These are phyloP conservation scores for Candida fluviatilis DNA, from an alignment of 805 yeast species.

Conservation along the genomic window DNA sequence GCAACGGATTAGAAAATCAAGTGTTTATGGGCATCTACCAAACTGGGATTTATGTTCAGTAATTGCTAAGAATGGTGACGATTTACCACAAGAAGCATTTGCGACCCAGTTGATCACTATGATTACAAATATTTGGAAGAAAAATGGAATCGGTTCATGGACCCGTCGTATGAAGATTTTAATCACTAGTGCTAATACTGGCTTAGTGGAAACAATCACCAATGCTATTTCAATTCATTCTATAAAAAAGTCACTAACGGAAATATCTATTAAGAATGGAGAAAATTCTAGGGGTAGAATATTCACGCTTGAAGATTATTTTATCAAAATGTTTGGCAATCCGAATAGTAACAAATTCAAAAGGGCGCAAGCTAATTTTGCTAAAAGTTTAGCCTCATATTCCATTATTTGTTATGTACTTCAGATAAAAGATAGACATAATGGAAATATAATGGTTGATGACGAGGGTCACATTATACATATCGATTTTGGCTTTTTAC, in stretches of 20 bases:
- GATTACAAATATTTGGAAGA: conserved; percentile 80
- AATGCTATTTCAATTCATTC: conserved; percentile 93
- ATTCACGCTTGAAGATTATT: conserved; percentile 76
- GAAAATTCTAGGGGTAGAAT: conserved; percentile 68
- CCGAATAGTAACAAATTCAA: conserved; percentile 50
- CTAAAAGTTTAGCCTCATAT: conserved; percentile 84
- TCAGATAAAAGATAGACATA: conserved; percentile 94
- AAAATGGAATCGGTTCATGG: conserved; percentile 72
- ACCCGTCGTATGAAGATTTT: conserved; percentile 89
- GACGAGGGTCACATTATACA: conserved; percentile 92
- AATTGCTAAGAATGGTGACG: conserved; percentile 95
- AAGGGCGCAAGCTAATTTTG: conserved; percentile 81
- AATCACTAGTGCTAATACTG: conserved; percentile 85
- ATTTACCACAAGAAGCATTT: conserved; percentile 93
- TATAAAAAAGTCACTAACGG: conserved; percentile 86
- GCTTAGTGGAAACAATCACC: conserved; percentile 92
- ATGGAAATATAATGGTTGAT: conserved; percentile 96
- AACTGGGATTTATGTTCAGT: conserved; percentile 96
- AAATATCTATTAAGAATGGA: conserved; percentile 61
- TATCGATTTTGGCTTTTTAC: conserved; percentile 91
- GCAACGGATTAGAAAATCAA: conserved; percentile 71
- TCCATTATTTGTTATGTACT: conserved; percentile 85
- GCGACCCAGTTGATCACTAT: conserved; percentile 92
- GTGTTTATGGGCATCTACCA: conserved; percentile 78
- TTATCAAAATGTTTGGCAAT: conserved; percentile 69